phyloP scores from a whole-genome alignment of 345 rosid species.

The Arabis alpina region DNA sequence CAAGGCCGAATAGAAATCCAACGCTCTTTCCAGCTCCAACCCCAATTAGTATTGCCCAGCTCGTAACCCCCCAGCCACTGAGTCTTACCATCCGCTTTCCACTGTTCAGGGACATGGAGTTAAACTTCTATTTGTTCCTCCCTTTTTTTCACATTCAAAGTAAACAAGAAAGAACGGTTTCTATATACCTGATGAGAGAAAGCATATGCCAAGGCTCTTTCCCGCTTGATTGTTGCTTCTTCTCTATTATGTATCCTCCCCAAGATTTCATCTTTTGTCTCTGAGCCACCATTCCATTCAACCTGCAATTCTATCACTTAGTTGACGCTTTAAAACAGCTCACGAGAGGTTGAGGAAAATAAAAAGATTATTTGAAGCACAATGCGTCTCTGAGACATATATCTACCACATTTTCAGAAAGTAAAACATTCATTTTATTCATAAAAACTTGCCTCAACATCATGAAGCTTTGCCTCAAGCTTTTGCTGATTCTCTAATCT shows the following conservation, averaged over 20 bases:
- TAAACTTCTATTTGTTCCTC: background rate
- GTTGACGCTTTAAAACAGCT: too few relatives aligned
- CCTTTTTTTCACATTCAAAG: background rate
- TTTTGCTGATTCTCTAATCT: constrained; percentile 88
- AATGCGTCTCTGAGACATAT: background rate
- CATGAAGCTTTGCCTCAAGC: constrained; percentile 93
- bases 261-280: constrained; percentile 71
- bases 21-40: constrained; percentile 98
- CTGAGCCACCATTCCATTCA: constrained; percentile 90
- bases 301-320: constrained; percentile 52
- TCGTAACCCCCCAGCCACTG: constrained; percentile 57
- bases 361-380: background rate
- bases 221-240: constrained; percentile 90
- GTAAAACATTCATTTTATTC: background rate
- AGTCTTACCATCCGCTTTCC: constrained; percentile 75
- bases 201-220: constrained; percentile 94
- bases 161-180: constrained; percentile 7
- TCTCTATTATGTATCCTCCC: constrained; percentile 80
- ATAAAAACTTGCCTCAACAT: constrained; percentile 61
- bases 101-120: constrained; percentile 45
- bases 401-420: background rate
- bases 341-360: background rate
- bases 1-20: constrained; percentile 96
- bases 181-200: constrained; percentile 86
- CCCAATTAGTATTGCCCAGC: constrained; percentile 81